Conservation (phyloP, 176 grass and related monocot species). For the Saccharum officinarum region DNA sequence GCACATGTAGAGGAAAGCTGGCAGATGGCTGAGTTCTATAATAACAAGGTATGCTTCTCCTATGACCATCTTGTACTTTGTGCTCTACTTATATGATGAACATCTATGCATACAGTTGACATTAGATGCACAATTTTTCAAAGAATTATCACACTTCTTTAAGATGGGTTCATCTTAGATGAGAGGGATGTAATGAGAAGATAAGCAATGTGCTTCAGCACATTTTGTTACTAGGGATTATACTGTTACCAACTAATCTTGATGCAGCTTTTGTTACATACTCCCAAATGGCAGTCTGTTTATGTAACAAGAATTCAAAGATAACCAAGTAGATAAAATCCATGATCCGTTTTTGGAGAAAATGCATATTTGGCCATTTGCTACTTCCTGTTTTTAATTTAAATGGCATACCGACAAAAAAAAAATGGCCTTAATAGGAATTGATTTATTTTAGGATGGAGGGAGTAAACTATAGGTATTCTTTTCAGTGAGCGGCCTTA, state of each 20-base stretch:
- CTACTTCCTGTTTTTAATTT: background rate
- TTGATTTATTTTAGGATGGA: too few relatives aligned
- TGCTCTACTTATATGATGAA: background rate
- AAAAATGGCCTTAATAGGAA: too few relatives aligned
- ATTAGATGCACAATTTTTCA: background rate
- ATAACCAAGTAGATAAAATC: background rate
- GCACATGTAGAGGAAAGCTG: constrained; percentile 97
- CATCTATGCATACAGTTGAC: background rate
- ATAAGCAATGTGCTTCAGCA: constrained; percentile 1
- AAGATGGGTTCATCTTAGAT: background rate
- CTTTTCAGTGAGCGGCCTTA: too few relatives aligned
- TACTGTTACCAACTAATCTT: background rate
- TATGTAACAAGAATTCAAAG: background rate
- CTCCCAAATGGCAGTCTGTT: background rate
- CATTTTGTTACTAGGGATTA: background rate
- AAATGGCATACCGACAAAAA: background rate
- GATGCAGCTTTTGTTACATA: background rate
- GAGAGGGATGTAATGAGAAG: background rate
- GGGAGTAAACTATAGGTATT: too few relatives aligned
- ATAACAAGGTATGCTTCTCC: constrained; percentile 83
- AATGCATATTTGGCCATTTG: background rate
- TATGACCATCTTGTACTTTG: background rate
- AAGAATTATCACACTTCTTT: constrained; percentile 6
- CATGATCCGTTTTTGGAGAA: background rate
- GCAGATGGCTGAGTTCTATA: constrained; percentile 99